A percentile compares a stretch with the other conserved stretches of the same genome.
Conservation (phyloP, 202 grass and related monocot genomes). For the Sporobolus alterniflorus region DNA sequence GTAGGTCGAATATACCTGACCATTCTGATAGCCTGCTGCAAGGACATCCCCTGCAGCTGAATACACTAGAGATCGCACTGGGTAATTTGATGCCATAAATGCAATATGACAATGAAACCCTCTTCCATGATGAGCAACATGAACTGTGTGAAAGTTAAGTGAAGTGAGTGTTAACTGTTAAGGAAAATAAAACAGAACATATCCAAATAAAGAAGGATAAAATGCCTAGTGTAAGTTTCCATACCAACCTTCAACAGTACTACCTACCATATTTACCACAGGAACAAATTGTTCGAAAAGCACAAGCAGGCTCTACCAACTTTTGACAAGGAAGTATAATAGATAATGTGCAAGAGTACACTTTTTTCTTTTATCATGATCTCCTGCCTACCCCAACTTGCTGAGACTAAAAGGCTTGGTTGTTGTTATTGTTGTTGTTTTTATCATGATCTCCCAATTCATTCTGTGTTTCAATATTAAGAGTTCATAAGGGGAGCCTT, state of each 20-base stretch:
- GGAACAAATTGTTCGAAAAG: slow-evolving; percentile 22
- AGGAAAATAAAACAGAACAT: slow-evolving; percentile 16
- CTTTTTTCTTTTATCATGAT: too few species aligned
- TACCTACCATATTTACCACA: slow-evolving; percentile 10
- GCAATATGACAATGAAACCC: slow-evolving; percentile 83
- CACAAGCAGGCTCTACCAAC: slow-evolving; percentile 18
- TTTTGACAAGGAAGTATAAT: background rate
- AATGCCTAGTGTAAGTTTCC: slow-evolving; percentile 33
- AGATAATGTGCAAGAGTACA: background rate
- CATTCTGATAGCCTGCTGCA: slow-evolving; percentile 78
- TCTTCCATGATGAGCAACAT: slow-evolving; percentile 70
- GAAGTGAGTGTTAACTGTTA: slow-evolving; percentile 28
- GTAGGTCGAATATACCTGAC: slow-evolving; percentile 65
- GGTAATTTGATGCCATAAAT: slow-evolving; percentile 60
- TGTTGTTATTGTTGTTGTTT: too few species aligned
- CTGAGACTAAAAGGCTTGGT: too few species aligned
- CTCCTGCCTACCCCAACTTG: too few species aligned
- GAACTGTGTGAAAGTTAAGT: slow-evolving; percentile 56
- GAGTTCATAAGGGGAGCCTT: too few species aligned
- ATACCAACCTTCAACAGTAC: slow-evolving; percentile 8
- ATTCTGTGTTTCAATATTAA: background rate
- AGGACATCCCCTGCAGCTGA: slow-evolving; percentile 58
- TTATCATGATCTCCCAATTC: background rate
- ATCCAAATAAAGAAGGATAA: slow-evolving; percentile 7
- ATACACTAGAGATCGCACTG: slow-evolving; percentile 59